Base-by-base conservation (phyloP, 176 grass and related monocot genomes). In the Carex kokanica region DNA sequence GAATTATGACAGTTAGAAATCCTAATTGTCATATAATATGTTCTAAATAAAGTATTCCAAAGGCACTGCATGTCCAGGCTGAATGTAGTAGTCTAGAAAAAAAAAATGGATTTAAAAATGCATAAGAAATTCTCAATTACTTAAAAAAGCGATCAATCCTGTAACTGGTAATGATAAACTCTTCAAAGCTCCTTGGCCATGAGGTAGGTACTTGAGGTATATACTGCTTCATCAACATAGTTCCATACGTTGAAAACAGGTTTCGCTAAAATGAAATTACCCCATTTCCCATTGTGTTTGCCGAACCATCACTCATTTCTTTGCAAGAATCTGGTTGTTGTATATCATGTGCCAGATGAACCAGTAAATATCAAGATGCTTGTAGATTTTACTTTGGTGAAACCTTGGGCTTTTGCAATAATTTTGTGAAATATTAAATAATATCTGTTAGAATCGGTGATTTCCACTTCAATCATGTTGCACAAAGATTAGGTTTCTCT, bases 1-100 rank as follows among this genome's bases (percentile, higher is more conserved):
- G 67, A 41, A 71, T 20, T 71, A 71, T 71, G 67, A 43, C 15
- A 71, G 38, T 71, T 29, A 31, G 24, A 77, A 77, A 77, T 77
- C 12, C 73, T 54, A 54, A 77, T 17, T 15, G 29, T 40, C 20
- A 24, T 24, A 61, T 24, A 25, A 61, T 61, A 17, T 24, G 20
- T 61, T 18, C 20, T 3, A 8, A 61, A 21, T 21, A 8, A 61
- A 40, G 65, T 3, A 69, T 40, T 18, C 14, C 65, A 69, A 64
- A 27, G 63, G 63, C 63, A 65, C 62, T 65, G 62, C 25, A 8
- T 2, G n/a, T 16, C 29, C 14, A 4, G 65, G 36, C 34, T 17
- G 12, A 55, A 55, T 55, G 45, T 13, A 75, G 23, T 77, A 55
- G 23, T 77, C 45, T 47, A 71, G 67, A 10, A n/a, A 78, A 16